Conservation (phyloP, 371 early-diverging fungal genomes). For the Apophysomyces ossiformis region DNA sequence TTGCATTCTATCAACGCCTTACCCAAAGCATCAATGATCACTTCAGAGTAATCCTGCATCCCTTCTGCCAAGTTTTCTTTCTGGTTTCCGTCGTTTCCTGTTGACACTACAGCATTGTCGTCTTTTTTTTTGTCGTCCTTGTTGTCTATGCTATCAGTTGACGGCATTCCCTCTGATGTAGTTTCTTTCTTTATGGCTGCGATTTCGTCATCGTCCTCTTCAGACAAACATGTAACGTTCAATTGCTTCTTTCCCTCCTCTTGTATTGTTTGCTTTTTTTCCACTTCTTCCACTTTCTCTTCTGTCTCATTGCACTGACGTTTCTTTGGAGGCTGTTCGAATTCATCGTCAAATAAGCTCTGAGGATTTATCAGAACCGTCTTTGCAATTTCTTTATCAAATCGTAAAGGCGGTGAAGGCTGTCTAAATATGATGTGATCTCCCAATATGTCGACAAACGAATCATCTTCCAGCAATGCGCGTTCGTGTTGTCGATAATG, state of each 20-base stretch:
- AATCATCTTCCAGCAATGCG: constrained; percentile 33
- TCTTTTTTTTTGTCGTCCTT: neutral
- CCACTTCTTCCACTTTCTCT: constrained; percentile 12
- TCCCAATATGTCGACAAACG: constrained; percentile 48
- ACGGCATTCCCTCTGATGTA: constrained; percentile 6
- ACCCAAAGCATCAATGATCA: constrained; percentile 56
- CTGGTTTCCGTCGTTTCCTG: neutral
- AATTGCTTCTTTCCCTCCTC: constrained; percentile 4
- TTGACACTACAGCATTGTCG: constrained; percentile 6
- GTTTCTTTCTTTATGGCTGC: constrained; percentile 16
- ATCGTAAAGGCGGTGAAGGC: constrained; percentile 21
- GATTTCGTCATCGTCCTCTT: constrained; percentile 2
- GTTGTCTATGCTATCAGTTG: constrained; percentile 4
- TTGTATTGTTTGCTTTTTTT: neutral
- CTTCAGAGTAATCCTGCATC: constrained; percentile 39
- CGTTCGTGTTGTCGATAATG: constrained; percentile 39
- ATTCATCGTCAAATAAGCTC: constrained; percentile 15
- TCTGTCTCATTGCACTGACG: neutral
- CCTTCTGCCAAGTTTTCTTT: constrained; percentile 18
- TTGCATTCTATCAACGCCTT: constrained; percentile 7
- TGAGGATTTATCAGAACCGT: neutral
- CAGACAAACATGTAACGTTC: constrained; percentile 1
- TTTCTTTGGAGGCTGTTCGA: neutral
- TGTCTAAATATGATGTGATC: constrained; percentile 31
- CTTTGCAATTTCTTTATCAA: constrained; percentile 13